Base-by-base conservation (phyloP, 2,329 filamentous ascomycete species). In the Exophiala calicioides region DNA sequence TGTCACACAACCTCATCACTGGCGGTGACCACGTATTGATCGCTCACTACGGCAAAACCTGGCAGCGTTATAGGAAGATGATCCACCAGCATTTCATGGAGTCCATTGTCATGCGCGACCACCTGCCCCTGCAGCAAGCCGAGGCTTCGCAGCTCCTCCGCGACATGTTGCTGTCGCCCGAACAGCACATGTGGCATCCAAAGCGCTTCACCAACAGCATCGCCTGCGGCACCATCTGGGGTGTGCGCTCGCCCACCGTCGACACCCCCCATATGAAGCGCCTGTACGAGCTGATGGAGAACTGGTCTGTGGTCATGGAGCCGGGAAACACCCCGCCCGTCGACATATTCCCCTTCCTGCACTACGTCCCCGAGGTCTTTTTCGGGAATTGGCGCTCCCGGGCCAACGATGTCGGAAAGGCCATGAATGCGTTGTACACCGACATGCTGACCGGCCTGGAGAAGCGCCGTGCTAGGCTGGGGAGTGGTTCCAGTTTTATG, bases 201-300 rank as follows among this genome's bases (percentile, higher is more conserved):
- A 71, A 72, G 53, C 64, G 76, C 1, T 76, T 68, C 49, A 73
- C 67, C 40, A 78, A 78, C 53, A 75, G 71, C 48, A 69, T 77
- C 42, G 74, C 55, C 73, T 51, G 44, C 27, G 44, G 33, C 9
- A 57, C 48, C 47, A 60, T 68, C 10, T 71, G 65, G 44, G 68
- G 68, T 5, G 65, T 65, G 12, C 58, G 69, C 5, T 68, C 65
- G 0, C 56, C 56, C 1, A 53, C 51, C 2, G 57, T 62, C 47
- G 51, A 69, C 26, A 64, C 61, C 4, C 42, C 49, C 9, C 64
- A 73, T 46, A 68, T 71, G 63, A 59, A 53, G 12, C 56, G 62
- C 12, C 60, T 75, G 8, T 73, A 73, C 53, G 54, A 65, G 7
- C 45, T 74, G 7, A 71, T 74, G 69, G 68, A 72, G 39, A 58